Conservation (phyloP, 257 asterid species). For the Solanum ossicruentum region DNA sequence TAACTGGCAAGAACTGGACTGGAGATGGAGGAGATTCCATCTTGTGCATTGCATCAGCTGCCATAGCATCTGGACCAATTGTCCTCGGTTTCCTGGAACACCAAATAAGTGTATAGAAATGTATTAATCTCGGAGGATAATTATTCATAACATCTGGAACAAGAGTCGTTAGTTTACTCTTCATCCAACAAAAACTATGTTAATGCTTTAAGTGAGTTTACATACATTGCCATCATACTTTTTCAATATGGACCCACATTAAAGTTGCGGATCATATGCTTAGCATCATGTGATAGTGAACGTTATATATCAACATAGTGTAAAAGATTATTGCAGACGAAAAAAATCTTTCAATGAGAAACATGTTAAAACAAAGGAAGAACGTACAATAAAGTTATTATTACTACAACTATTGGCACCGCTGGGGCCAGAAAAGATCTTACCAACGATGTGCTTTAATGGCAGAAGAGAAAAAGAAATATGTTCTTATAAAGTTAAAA, state of each 20-base stretch:
- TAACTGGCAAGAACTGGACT: constrained; percentile 85
- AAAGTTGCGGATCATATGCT: neutral
- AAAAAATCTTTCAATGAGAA: neutral
- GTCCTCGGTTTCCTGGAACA: constrained; percentile 78
- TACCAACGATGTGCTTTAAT: neutral
- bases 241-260: neutral
- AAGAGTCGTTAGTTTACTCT: neutral
- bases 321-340: neutral
- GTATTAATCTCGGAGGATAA: neutral
- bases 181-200: neutral
- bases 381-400: neutral
- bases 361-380: neutral
- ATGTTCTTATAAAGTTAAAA: neutral
- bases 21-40: constrained; percentile 98
- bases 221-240: neutral
- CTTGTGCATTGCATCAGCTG: constrained; percentile 88
- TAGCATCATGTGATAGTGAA: neutral
- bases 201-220: neutral
- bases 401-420: neutral
- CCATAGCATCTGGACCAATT: constrained; percentile 74
- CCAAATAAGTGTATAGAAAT: neutral
- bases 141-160: neutral
- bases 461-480: neutral
- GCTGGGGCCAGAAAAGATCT: neutral
- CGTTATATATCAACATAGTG: neutral